phyloP scores from a whole-genome alignment of 768 basidiomycete genomes.

The Lentinula edodes region DNA sequence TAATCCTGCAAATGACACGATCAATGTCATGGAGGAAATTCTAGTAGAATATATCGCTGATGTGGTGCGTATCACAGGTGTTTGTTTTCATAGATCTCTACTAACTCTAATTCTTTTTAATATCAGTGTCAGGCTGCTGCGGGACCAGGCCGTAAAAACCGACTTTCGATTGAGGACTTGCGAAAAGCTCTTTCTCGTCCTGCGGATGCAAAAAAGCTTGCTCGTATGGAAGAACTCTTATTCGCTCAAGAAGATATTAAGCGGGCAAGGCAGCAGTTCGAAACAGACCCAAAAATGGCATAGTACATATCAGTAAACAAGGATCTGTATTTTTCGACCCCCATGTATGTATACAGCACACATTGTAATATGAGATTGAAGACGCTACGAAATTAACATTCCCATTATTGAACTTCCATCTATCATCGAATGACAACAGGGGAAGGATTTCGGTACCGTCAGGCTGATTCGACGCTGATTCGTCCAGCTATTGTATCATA shows the following conservation, averaged over 20 bases:
- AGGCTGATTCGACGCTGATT: neutral
- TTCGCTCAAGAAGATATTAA: slow-evolving; percentile 96
- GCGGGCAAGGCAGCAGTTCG: slow-evolving; percentile 77
- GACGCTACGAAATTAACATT: neutral
- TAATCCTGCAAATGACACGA: slow-evolving; percentile 78
- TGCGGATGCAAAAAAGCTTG: slow-evolving; percentile 89
- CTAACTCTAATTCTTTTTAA: slow-evolving; percentile 6
- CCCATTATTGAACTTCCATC: neutral
- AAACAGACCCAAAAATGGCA: slow-evolving; percentile 16
- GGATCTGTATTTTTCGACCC: neutral
- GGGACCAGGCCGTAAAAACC: slow-evolving; percentile 61
- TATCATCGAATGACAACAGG: neutral
- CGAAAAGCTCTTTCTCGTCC: slow-evolving; percentile 73
- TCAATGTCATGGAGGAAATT: slow-evolving; percentile 17
- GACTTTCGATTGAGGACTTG: slow-evolving; percentile 84
- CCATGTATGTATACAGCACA: too few relatives aligned
- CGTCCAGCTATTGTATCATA: neutral
- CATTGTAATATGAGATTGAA: neutral
- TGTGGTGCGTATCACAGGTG: slow-evolving; percentile 51
- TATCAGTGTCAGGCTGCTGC: slow-evolving; percentile 69
- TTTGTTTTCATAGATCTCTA: slow-evolving; percentile 1
- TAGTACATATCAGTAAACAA: neutral
- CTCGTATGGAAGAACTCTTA: slow-evolving; percentile 85
- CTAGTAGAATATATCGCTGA: slow-evolving; percentile 55
- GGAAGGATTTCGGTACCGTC: neutral